phyloP scores from a whole-genome alignment of 2,329 filamentous ascomycete genomes.

The Bipolaris bicolor region DNA sequence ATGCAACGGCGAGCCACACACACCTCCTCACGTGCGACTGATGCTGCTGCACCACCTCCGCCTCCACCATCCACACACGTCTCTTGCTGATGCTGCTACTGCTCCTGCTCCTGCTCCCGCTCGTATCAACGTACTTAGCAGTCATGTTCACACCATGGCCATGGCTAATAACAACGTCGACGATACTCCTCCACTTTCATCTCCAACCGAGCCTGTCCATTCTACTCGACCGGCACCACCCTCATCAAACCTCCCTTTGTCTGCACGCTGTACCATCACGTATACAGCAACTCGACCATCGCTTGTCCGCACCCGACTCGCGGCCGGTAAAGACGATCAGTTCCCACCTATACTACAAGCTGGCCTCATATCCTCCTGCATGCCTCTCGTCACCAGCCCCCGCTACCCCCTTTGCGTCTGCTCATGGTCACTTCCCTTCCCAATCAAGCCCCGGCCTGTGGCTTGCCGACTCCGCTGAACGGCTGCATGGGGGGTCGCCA shows the following conservation, averaged over 20 bases:
- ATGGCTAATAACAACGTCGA: not conserved
- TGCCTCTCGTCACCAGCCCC: not conserved
- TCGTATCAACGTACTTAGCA: not conserved
- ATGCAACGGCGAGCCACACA: not conserved
- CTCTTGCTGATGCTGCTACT: not conserved
- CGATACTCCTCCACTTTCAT: not conserved
- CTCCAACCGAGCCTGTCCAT: not conserved
- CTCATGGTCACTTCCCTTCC: conserved; percentile 4
- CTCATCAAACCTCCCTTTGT: no score
- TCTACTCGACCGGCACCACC: conserved; percentile 1
- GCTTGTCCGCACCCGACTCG: conserved; percentile 7
- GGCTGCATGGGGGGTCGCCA: conserved; percentile 27
- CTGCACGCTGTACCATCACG: not conserved
- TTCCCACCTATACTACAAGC: not conserved
- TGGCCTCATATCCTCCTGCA: not conserved
- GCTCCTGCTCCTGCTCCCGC: not conserved
- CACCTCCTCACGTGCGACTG: not conserved
- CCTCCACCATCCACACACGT: not conserved
- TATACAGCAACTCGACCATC: conserved; percentile 2
- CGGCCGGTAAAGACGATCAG: not conserved
- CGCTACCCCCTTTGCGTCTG: conserved; percentile 2
- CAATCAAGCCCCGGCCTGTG: conserved; percentile 9
- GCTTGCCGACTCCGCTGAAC: conserved; percentile 19
- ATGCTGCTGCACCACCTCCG: not conserved
- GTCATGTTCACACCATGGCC: not conserved